A percentile compares a stretch with the other conserved stretches of the same genome.
Evolutionary conservation across 2,329 filamentous ascomycete genomes (phyloP).

Genomic region (Arthrobotrys iridis): DNA sequence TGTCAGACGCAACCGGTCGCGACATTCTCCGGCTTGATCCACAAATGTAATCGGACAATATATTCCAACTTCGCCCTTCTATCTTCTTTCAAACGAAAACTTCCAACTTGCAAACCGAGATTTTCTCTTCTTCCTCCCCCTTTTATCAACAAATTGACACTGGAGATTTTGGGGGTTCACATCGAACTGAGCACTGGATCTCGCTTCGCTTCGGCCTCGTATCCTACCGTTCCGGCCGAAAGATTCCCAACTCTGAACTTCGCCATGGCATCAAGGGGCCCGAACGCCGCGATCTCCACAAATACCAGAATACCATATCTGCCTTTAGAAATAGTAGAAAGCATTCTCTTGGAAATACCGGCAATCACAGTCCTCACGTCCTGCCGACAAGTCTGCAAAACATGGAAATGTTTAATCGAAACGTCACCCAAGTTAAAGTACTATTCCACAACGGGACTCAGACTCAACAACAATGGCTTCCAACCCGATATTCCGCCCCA

Average conservation of each 20-base stretch:
- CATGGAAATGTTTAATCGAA: constrained; percentile 33
- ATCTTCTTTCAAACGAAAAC: too few species aligned
- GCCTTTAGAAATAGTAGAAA: constrained; percentile 23
- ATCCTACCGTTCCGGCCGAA: constrained; percentile 16
- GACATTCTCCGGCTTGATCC: neutral
- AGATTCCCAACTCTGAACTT: neutral
- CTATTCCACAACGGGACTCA: constrained; percentile 35
- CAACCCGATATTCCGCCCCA: neutral
- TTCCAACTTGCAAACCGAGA: too few species aligned
- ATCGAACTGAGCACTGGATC: too few species aligned
- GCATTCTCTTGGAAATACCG: constrained; percentile 9
- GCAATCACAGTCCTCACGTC: constrained; percentile 10
- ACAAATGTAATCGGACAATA: neutral
- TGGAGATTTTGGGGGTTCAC: too few species aligned
- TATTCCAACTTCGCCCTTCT: neutral
- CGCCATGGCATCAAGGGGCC: neutral
- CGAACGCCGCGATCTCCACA: neutral
- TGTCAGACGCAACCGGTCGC: neutral
- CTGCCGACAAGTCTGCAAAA: constrained; percentile 23
- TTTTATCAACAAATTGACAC: too few species aligned
- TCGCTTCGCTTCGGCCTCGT: constrained; percentile 10
- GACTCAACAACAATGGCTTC: neutral
- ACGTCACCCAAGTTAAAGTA: constrained; percentile 11
- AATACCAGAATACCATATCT: constrained; percentile 1
- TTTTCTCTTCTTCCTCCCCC: too few species aligned